A percentile compares a stretch with the other conserved stretches of the same genome.
Conservation (phyloP, 108 stramenopile species). For the Cyclostephanos invisitatus region DNA sequence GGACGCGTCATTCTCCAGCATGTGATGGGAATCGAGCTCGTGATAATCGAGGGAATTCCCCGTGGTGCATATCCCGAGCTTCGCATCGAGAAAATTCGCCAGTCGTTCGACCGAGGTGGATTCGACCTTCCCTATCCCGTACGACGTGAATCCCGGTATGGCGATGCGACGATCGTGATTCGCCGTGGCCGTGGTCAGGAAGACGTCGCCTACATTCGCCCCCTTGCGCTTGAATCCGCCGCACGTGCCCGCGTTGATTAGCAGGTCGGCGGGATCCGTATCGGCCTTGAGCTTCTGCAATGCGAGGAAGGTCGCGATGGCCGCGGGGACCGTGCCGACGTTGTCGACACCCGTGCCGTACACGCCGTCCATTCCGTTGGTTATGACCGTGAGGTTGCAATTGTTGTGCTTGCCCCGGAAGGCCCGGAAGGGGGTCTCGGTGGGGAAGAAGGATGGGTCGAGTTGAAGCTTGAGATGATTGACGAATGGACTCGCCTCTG, state of each 20-base stretch:
- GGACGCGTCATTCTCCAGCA: slow-evolving; percentile 83
- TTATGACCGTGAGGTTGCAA: slow-evolving; percentile 88
- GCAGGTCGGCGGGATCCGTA: slow-evolving; percentile 55
- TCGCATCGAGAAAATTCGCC: slow-evolving; percentile 56
- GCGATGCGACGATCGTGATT: slow-evolving; percentile 97
- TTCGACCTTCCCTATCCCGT: slow-evolving; percentile 81
- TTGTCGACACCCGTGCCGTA: slow-evolving; percentile 91
- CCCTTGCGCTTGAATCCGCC: slow-evolving; percentile 93
- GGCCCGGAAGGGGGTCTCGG: slow-evolving; percentile 79
- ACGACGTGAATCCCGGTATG: slow-evolving; percentile 90
- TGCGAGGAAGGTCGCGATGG: slow-evolving; percentile 78
- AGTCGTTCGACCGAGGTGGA: slow-evolving; percentile 55
- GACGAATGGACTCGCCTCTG: slow-evolving; percentile 90
- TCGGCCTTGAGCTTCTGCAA: slow-evolving; percentile 53
- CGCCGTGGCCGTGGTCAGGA: slow-evolving; percentile 82
- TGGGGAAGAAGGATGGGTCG: slow-evolving; percentile 71
- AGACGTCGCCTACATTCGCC: slow-evolving; percentile 91
- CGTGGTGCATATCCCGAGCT: slow-evolving; percentile 90
- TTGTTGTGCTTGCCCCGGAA: slow-evolving; percentile 75
- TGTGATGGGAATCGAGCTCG: slow-evolving; percentile 72
- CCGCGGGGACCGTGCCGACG: slow-evolving; percentile 92
- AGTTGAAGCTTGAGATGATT: slow-evolving; percentile 67
- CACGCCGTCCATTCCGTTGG: slow-evolving; percentile 85
- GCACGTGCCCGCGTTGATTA: slow-evolving; percentile 96
- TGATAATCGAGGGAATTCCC: slow-evolving; percentile 92